phyloP scores from a whole-genome alignment of 2,329 filamentous ascomycete species.

The Beauveria scarabaeidicola region DNA sequence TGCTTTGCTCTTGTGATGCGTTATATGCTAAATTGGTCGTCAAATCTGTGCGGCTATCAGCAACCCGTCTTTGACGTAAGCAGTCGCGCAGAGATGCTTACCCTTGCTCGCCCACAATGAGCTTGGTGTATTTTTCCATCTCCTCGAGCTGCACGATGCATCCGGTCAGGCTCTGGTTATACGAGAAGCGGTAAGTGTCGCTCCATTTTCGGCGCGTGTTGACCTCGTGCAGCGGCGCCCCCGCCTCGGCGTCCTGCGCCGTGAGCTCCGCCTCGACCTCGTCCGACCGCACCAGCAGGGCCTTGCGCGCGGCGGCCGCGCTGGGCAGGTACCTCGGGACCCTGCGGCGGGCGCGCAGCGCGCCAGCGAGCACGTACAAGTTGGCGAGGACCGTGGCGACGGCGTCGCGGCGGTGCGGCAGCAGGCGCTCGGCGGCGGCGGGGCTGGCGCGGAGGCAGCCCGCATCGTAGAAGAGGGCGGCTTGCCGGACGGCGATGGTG shows the following conservation, averaged over 20 bases:
- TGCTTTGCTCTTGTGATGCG: not conserved
- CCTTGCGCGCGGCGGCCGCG: slow-evolving; percentile 43
- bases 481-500: slow-evolving; percentile 48
- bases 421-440: slow-evolving; percentile 38
- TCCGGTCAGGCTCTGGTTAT: slow-evolving; percentile 44
- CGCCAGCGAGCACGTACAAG: slow-evolving; percentile 49
- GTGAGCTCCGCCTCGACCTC: slow-evolving; percentile 33
- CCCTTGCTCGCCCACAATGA: slow-evolving; percentile 48
- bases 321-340: slow-evolving; percentile 49
- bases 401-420: slow-evolving; percentile 45
- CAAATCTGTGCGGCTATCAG: slow-evolving; percentile 7
- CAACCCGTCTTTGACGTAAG: not conserved
- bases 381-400: slow-evolving; percentile 50
- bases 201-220: slow-evolving; percentile 39
- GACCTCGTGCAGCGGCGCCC: slow-evolving; percentile 14
- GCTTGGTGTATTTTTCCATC: slow-evolving; percentile 48
- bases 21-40: slow-evolving; percentile 9
- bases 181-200: slow-evolving; percentile 49
- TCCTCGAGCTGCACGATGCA: slow-evolving; percentile 47
- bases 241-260: slow-evolving; percentile 12
- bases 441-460: slow-evolving; percentile 42
- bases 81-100: slow-evolving; percentile 17
- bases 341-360: slow-evolving; percentile 39
- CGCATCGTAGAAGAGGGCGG: slow-evolving; percentile 48
- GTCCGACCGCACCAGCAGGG: slow-evolving; percentile 41